Evolutionary conservation across 2,329 filamentous ascomycete genomes (phyloP).

Genomic region (Hypoxylon sp.): DNA sequence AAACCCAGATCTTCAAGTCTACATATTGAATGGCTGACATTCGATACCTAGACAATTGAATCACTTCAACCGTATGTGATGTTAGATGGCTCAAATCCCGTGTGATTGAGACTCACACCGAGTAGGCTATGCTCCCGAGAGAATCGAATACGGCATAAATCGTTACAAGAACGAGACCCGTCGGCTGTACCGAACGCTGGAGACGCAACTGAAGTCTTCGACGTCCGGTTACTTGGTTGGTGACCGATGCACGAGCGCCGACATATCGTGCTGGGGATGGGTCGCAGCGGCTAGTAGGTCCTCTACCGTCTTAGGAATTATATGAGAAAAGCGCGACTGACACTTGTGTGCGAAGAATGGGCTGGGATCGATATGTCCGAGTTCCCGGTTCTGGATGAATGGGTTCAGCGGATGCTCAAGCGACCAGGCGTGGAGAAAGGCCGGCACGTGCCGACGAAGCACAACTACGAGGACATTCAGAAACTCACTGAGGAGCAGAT

Average conservation of each 20-base stretch:
- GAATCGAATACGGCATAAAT: constrained; percentile 84
- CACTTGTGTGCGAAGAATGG: constrained; percentile 58
- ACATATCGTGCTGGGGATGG: constrained; percentile 87
- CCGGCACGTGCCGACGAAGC: constrained; percentile 75
- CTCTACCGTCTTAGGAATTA: not conserved
- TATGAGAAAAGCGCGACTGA: constrained; percentile 24
- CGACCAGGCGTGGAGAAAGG: constrained; percentile 82
- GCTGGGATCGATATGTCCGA: constrained; percentile 77
- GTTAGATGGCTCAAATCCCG: not conserved
- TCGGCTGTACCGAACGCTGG: constrained; percentile 83
- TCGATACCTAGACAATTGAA: constrained; percentile 76
- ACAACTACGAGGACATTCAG: constrained; percentile 68
- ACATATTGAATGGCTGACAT: constrained; percentile 22
- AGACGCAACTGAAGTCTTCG: constrained; percentile 74
- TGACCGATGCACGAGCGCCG: constrained; percentile 78
- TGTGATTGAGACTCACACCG: constrained; percentile 8
- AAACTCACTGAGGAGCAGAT: constrained; percentile 64
- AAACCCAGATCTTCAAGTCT: not conserved
- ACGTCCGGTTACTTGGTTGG: constrained; percentile 72
- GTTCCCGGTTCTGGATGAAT: constrained; percentile 81
- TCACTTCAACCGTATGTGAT: constrained; percentile 75
- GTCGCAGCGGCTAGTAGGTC: constrained; percentile 65
- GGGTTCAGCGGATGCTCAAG: constrained; percentile 78
- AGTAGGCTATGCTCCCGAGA: constrained; percentile 79
- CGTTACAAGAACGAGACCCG: constrained; percentile 86